Base-by-base conservation (phyloP, 2,329 filamentous ascomycete species). In the Clonostachys sp. region DNA sequence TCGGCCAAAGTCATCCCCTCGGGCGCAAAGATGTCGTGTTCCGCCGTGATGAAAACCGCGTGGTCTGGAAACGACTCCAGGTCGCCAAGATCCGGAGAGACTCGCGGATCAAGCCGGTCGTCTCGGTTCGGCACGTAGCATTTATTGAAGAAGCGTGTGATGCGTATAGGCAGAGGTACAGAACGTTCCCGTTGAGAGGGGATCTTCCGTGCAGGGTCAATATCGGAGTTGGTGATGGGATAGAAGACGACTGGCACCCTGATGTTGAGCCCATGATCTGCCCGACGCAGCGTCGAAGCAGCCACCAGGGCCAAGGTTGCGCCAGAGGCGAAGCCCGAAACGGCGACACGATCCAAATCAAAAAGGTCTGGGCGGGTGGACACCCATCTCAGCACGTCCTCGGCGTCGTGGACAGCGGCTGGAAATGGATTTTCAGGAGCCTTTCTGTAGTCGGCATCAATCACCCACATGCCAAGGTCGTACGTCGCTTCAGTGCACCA, bases 251-350 rank as follows among this genome's bases (percentile, higher is more conserved):
- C 16, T 24, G 20, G 16, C 14, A 20, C 41, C 41, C 67, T 69
- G 50, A 68, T 77, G 12, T 77, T 74, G 50, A 77, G 42, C 3
- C 13, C 61, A 53, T 65, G 64, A n/a, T 50, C 47, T 34, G 47
- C 16, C 0, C 12, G 42, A 9, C 77, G 55, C 2, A 61, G 44
- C 24, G 56, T 47, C 9, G 56, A 55, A 1, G 60, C 54, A 2
- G 54, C 61, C 1, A 62, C 52, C 1, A 77, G 53, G 9, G 68
- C 67, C 20, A 78, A 55, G 48, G 68, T 73, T 1, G 61, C 74
- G 2, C 76, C 76, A 0, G 71, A 70, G 9, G 67, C 72, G 41
- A 72, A 72, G 0, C 75, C 75, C 7, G 68, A 71, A 0, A 77
- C 41, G 2, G 69, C 73, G 12, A 78, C 52, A 1, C 59, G 54